These are phyloP conservation scores for Botryococcus braunii DNA, from an alignment of 163 green algal species.

Conservation along the genomic window DNA sequence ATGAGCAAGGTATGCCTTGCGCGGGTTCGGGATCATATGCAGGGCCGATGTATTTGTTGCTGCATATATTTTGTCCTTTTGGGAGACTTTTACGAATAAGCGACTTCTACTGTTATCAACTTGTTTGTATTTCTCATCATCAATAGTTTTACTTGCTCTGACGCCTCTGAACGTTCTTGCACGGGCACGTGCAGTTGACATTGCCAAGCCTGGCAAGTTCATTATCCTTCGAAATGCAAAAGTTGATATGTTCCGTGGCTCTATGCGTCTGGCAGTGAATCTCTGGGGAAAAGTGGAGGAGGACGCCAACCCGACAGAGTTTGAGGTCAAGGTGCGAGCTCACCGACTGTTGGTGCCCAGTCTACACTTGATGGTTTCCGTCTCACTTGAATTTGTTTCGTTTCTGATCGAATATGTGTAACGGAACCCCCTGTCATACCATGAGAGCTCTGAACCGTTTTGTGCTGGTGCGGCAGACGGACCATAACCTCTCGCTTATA, in stretches of 20 bases:
- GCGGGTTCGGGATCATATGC: no score
- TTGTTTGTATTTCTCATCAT: no score
- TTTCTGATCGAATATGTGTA: no score
- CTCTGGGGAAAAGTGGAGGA: slow-evolving; percentile 47
- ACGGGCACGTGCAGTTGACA: slow-evolving; percentile 77
- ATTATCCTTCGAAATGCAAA: slow-evolving; percentile 69
- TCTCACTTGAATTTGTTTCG: no score
- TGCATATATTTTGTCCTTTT: not conserved
- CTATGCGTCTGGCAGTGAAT: slow-evolving; percentile 71
- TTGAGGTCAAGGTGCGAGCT: slow-evolving; percentile 35
- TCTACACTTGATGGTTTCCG: no score
- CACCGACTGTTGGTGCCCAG: no score
- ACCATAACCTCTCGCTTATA: slow-evolving; percentile 79
- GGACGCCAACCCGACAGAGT: slow-evolving; percentile 12
- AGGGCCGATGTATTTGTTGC: not conserved
- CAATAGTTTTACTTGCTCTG: no score
- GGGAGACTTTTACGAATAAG: not conserved
- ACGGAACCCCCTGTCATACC: no score
- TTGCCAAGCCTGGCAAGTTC: slow-evolving; percentile 43
- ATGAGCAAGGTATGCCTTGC: slow-evolving; percentile 68
- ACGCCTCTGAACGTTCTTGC: no score
- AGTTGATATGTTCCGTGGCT: slow-evolving; percentile 79
- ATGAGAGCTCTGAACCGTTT: no score
- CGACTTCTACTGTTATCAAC: not conserved
- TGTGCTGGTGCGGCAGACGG: slow-evolving; percentile 31